Evolutionary conservation across 192 early-diverging fungal genomes (phyloP).

Genomic region (Spinellus fusiger): DNA sequence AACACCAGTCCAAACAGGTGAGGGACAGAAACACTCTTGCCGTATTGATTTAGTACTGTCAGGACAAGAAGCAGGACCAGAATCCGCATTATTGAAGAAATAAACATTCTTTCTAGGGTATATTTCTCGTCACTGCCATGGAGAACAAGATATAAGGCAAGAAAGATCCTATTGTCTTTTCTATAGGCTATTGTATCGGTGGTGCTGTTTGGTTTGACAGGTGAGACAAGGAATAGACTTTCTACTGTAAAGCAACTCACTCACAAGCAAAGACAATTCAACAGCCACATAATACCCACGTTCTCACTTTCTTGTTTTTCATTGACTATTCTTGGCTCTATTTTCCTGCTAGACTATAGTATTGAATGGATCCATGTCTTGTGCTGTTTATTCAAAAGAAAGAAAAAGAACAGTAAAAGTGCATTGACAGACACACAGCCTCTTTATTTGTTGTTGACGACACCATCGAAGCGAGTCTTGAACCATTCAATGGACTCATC

Average conservation of each 20-base stretch:
- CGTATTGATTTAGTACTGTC: no score
- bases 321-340: no score
- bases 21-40: no score
- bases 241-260: neutral
- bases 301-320: no score
- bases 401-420: neutral
- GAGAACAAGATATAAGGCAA: neutral
- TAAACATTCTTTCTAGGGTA: no score
- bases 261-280: no score
- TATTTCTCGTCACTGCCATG: no score
- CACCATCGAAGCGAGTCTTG: constrained; percentile 94
- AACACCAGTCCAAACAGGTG: no score
- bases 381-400: neutral
- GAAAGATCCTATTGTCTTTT: neutral
- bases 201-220: neutral
- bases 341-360: neutral
- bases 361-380: neutral
- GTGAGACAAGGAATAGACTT: neutral
- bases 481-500: constrained; percentile 97
- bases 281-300: no score
- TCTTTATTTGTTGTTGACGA: constrained; percentile 77
- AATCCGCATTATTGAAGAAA: no score
- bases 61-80: no score
- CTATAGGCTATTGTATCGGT: neutral
- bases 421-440: neutral